Percentiles rank a stretch among this genome's conserved stretches.
Conservation (phyloP, 2,329 filamentous ascomycete species). For the Emericellopsis atlantica region DNA sequence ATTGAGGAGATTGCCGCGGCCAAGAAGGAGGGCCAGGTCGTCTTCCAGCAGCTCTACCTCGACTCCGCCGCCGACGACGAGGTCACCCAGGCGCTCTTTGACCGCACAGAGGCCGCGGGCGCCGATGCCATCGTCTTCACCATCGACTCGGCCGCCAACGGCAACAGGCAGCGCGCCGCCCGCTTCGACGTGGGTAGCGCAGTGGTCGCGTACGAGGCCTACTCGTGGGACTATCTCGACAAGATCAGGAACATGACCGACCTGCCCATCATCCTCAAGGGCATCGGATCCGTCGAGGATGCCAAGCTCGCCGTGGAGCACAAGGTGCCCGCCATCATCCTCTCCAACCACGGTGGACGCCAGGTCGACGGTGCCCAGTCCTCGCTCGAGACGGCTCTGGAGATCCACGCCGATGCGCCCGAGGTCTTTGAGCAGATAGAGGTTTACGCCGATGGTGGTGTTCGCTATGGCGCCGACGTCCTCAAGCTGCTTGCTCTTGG, state of each 20-base stretch:
- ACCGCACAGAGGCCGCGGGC: constrained; percentile 17
- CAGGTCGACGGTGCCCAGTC: constrained; percentile 26
- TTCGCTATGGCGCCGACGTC: constrained; percentile 27
- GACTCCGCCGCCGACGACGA: constrained; percentile 16
- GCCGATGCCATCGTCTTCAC: constrained; percentile 24
- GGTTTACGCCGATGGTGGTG: constrained; percentile 26
- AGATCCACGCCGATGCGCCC: constrained; percentile 22
- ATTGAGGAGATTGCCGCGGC: constrained; percentile 23
- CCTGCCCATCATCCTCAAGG: constrained; percentile 26
- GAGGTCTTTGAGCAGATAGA: constrained; percentile 25
- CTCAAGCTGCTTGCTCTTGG: constrained; percentile 30
- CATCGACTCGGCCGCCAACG: constrained; percentile 24
- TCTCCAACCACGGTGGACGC: constrained; percentile 29
- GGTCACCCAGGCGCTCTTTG: constrained; percentile 15
- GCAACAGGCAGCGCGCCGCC: constrained; percentile 25
- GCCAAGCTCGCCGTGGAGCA: constrained; percentile 16
- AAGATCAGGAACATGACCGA: constrained; percentile 19
- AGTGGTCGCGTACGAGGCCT: constrained; percentile 9
- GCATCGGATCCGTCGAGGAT: constrained; percentile 22
- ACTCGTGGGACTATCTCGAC: constrained; percentile 21
- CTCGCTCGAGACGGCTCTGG: constrained; percentile 22
- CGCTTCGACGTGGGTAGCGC: constrained; percentile 22
- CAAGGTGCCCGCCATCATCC: constrained; percentile 19
- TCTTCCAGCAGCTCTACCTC: constrained; percentile 24
- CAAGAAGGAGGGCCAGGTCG: constrained; percentile 20